These are phyloP conservation scores for Mytilinidion resinicola DNA, from an alignment of 495 filamentous ascomycete species.

Conservation along the genomic window DNA sequence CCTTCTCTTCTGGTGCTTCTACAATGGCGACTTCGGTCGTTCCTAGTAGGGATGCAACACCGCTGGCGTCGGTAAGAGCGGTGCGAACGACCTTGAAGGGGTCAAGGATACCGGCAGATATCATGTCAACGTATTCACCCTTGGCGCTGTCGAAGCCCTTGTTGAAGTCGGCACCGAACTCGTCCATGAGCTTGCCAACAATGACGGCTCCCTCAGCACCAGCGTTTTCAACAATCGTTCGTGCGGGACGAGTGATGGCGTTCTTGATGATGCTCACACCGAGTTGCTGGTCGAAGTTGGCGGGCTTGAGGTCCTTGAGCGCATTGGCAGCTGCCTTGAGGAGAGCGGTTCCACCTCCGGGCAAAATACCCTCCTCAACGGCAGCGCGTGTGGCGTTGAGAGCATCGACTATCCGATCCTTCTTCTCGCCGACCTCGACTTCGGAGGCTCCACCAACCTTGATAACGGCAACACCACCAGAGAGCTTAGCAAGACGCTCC, in stretches of 20 bases:
- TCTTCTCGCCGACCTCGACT: constrained; percentile 99
- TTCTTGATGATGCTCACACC: constrained; percentile 96
- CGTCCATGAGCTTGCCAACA: constrained; percentile 96
- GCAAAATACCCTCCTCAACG: constrained; percentile 97
- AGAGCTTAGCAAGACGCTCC: constrained; percentile 98
- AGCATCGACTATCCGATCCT: constrained; percentile 97
- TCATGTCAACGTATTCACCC: constrained; percentile 99
- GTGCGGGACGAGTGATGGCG: constrained; percentile 89
- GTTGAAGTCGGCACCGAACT: constrained; percentile 91
- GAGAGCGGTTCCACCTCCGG: constrained; percentile 94
- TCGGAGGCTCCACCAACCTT: constrained; percentile 96
- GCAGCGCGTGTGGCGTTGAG: constrained; percentile 97
- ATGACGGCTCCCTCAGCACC: constrained; percentile 92
- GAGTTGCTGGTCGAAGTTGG: constrained; percentile 98
- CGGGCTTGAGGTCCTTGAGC: constrained; percentile 68
- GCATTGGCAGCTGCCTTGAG: constrained; percentile 94
- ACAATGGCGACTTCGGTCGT: constrained; percentile 97
- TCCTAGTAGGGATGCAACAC: constrained; percentile 93
- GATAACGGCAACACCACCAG: constrained; percentile 97
- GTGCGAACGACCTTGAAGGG: constrained; percentile 99
- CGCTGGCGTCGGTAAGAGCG: constrained; percentile 85
- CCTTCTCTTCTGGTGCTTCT: constrained; percentile 92
- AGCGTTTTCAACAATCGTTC: constrained; percentile 96
- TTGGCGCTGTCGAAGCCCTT: constrained; percentile 93
- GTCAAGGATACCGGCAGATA: constrained; percentile 90